Base-by-base conservation (phyloP, 192 early-diverging fungal genomes). In the Dissophora ornata region DNA sequence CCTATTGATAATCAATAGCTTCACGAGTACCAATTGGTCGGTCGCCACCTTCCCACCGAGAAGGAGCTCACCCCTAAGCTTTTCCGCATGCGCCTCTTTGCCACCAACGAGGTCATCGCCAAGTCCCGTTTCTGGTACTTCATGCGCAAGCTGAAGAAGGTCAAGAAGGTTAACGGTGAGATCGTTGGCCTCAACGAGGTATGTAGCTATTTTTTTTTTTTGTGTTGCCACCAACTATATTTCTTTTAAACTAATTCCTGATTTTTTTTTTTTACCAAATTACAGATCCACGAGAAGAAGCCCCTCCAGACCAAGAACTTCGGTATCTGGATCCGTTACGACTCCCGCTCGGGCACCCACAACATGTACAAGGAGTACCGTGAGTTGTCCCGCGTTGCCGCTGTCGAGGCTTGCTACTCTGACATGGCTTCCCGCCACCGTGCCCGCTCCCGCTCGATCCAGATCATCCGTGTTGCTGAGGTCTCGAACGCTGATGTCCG, bases 321-420 rank as follows among this genome's bases (percentile, higher is more conserved):
- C 81, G 97, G 97, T 78, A 94, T 99, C 89, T 99, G 94, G 95
- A 89, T 99, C 68, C 95, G 97, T 79, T 99, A 99, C 90, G 92
- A 99, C 86, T 99, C 97, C 65, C 95, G 97, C 83, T 97, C 95
- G 44, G 97, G 97, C 71, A 99, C 97, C 67, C 98, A 99, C 95
- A 99, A 99, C 94, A 99, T 99, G 96, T 99, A 99, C 94, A 99
- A 99, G 93, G 97, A 99, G 91, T 99, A 97, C 94, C 93, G 98
- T 77, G 96, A 98, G 88, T 84, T 98, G 75, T 85, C 89, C 78
- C 93, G 98, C 74, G 80, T 79, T 22, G 91, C 81, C 50, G 92
- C 71, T 34, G 68, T 71, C 42, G 66, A 68, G 66, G 66, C 66
- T 19, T 68, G 66, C 66, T 68, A 68, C 66, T 68, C 55, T 15